Percentiles rank a stretch among this genome's conserved stretches.
These are phyloP conservation scores for Suillus bovinus DNA, from an alignment of 768 basidiomycete genomes.

Conservation along the genomic window DNA sequence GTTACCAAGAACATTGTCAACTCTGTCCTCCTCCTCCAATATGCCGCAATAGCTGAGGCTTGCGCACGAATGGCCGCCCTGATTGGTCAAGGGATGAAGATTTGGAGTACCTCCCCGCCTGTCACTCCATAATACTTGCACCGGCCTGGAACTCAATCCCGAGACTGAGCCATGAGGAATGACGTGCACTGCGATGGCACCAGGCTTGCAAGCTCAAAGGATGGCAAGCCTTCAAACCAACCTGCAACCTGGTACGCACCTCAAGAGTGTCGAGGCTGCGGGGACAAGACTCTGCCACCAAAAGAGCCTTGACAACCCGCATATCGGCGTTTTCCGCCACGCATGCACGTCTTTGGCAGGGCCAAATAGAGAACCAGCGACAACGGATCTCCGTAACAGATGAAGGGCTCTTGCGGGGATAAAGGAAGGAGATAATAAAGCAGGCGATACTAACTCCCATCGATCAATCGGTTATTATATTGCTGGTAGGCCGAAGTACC, in stretches of 20 bases:
- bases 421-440: conserved; percentile 35
- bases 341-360: conserved; percentile 10
- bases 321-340: conserved; percentile 20
- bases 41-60: conserved; percentile 22
- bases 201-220: conserved; percentile 27
- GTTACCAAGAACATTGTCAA: conserved; percentile 25
- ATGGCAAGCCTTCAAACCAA: conserved; percentile 28
- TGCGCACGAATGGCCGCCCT: conserved; percentile 29
- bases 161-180: conserved; percentile 31
- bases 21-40: conserved; percentile 27
- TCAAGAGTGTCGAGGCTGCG: conserved; percentile 21
- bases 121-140: conserved; percentile 34
- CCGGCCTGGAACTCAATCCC: conserved; percentile 33
- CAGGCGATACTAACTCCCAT: conserved; percentile 97
- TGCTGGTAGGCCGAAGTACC: conserved; percentile 89
- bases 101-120: conserved; percentile 26
- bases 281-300: conserved; percentile 33
- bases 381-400: conserved; percentile 20
- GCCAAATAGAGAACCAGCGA: conserved; percentile 24
- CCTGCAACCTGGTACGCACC: conserved; percentile 28
- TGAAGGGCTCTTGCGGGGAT: conserved; percentile 20
- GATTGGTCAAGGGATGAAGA: conserved; percentile 36
- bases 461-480: conserved; percentile 99
- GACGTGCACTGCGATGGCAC: conserved; percentile 23
- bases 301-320: conserved; percentile 29